These are phyloP conservation scores for Botrytis fabae DNA, from an alignment of 2,329 filamentous ascomycete species.

Conservation along the genomic window DNA sequence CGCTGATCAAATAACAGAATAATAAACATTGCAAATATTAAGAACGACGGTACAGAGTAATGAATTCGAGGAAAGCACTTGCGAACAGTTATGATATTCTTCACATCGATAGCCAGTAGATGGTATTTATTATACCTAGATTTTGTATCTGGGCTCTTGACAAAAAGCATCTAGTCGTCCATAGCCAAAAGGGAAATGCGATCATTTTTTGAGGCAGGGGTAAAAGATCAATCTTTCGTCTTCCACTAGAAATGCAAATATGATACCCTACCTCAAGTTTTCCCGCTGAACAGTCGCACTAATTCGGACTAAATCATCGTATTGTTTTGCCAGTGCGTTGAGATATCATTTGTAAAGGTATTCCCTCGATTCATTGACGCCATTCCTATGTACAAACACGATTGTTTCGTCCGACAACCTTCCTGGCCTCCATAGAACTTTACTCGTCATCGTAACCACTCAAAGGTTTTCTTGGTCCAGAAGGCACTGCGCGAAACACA, in stretches of 20 bases:
- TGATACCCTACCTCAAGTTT: not conserved
- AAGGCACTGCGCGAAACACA: conserved; percentile 49
- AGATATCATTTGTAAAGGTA: conserved; percentile 17
- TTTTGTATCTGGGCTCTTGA: not conserved
- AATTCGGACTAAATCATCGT: not conserved
- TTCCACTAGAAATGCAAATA: conserved; percentile 1
- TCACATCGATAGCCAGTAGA: not conserved
- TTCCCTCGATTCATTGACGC: conserved; percentile 19
- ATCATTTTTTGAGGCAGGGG: not conserved
- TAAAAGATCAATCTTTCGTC: not conserved
- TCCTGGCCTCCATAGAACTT: not conserved
- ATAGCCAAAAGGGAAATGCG: not conserved
- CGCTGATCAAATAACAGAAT: not conserved
- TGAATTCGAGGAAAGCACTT: not conserved
- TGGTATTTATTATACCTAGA: not conserved
- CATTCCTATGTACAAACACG: conserved; percentile 21
- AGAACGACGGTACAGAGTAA: not conserved
- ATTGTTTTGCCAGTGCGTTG: not conserved
- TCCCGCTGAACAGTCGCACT: not conserved
- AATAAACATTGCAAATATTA: not conserved
- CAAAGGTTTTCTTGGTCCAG: conserved; percentile 59
- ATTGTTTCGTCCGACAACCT: conserved; percentile 1
- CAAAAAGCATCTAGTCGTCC: not conserved
- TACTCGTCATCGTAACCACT: conserved; percentile 58
- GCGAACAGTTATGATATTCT: not conserved